Evolutionary conservation across 1,284 basidiomycete species (phyloP).

Genomic region (Lentinus polychrous): DNA sequence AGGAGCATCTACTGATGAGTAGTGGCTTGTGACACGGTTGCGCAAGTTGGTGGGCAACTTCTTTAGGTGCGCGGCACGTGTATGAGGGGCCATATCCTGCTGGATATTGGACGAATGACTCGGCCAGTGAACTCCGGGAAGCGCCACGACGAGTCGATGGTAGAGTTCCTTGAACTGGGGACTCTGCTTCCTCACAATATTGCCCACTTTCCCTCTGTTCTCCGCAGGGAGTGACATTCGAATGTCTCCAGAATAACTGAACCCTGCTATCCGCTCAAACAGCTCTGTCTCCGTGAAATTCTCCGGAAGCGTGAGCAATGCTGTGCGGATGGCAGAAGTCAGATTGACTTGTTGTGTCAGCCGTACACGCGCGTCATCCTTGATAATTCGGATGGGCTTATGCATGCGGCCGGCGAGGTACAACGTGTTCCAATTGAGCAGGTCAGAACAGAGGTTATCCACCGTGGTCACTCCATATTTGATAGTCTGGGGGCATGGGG

Average conservation of each 20-base stretch:
- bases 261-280: constrained; percentile 81
- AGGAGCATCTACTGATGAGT: constrained; percentile 29
- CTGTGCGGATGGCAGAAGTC: constrained; percentile 80
- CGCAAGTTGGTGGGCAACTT: constrained; percentile 72
- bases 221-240: constrained; percentile 92
- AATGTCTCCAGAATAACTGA: constrained; percentile 89
- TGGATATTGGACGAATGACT: constrained; percentile 41
- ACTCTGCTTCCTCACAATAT: constrained; percentile 83
- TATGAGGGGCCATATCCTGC: constrained; percentile 65
- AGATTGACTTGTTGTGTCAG: constrained; percentile 92
- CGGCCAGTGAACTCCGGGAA: constrained; percentile 72
- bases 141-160: constrained; percentile 67
- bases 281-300: constrained; percentile 73
- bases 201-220: constrained; percentile 90
- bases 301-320: constrained; percentile 58
- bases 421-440: constrained; percentile 89
- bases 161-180: constrained; percentile 87
- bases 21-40: constrained; percentile 48
- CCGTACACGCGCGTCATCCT: constrained; percentile 82
- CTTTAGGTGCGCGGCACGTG: constrained; percentile 65
- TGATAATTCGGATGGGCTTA: constrained; percentile 89
- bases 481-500: constrained; percentile 53
- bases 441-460: constrained; percentile 82
- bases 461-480: constrained; percentile 98
- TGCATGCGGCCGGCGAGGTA: constrained; percentile 97